phyloP scores from a whole-genome alignment of 805 yeast genomes.

The Yarrowia keelungensis region DNA sequence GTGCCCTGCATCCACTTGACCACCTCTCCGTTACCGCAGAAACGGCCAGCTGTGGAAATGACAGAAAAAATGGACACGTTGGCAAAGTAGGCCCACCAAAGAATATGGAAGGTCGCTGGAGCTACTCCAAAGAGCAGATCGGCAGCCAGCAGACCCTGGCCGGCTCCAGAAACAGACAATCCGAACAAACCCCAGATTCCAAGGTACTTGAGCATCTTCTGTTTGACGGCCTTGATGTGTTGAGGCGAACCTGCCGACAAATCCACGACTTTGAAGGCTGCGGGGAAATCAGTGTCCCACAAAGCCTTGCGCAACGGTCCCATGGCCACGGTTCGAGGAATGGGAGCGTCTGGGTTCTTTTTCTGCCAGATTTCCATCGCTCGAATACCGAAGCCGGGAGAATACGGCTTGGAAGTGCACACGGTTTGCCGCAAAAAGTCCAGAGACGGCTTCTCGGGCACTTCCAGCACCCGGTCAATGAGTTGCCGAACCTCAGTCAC shows the following conservation, averaged over 20 bases:
- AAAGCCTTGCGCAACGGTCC: slow-evolving; percentile 6
- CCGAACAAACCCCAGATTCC: slow-evolving; percentile 26
- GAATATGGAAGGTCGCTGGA: slow-evolving; percentile 50
- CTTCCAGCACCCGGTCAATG: neutral
- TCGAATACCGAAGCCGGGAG: slow-evolving; percentile 21
- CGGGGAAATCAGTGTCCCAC: slow-evolving; percentile 21
- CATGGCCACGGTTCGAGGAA: slow-evolving; percentile 15
- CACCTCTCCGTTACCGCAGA: slow-evolving; percentile 61
- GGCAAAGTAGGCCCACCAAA: slow-evolving; percentile 58
- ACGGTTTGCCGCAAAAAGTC: neutral
- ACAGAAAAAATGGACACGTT: slow-evolving; percentile 59
- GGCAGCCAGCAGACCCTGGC: slow-evolving; percentile 17
- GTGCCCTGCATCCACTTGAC: slow-evolving; percentile 72
- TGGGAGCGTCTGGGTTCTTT: slow-evolving; percentile 6
- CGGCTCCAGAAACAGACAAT: slow-evolving; percentile 3
- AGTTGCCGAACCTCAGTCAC: slow-evolving; percentile 16
- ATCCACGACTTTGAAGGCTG: slow-evolving; percentile 27
- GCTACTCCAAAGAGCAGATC: slow-evolving; percentile 43
- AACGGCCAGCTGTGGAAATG: slow-evolving; percentile 58
- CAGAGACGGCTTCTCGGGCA: slow-evolving; percentile 18
- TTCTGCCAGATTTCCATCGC: slow-evolving; percentile 30
- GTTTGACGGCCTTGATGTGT: slow-evolving; percentile 5
- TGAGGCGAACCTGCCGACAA: slow-evolving; percentile 11
- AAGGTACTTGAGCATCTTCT: slow-evolving; percentile 20
- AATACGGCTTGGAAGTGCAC: slow-evolving; percentile 17